Base-by-base conservation (phyloP, 495 filamentous ascomycete species). In the Tuber umbilicatum region DNA sequence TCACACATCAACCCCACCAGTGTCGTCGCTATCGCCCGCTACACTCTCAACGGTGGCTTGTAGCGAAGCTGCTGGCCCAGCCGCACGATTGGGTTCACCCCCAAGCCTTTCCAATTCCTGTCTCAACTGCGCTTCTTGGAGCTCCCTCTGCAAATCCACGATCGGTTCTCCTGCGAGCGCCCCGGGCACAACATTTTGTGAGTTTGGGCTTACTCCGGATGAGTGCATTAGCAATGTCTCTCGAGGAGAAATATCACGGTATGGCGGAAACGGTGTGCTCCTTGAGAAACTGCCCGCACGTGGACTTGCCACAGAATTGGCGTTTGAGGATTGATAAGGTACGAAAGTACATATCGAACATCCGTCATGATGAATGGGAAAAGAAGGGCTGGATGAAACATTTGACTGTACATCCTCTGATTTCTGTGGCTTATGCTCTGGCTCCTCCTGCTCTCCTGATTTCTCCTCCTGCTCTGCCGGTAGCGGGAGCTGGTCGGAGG, bases 41-140 rank as follows among this genome's bases (percentile, higher is more conserved):
- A 74, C 75, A 10, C 77, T 79, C 72, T 79, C 77, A 7, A 72
- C 77, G 7, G 77, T 79, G 16, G 77, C 64, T 45, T 60, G 45
- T 5, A 64, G 19, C 27, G 55, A 64, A 17, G 55, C 27, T 64
- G 55, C 55, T 14, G 55, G 55, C 55, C 55, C 27, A 35, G 27
- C 55, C 55, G 6, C 27, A 31, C 27, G 12, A 19, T 35, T 35
- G 6, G 55, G 27, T 35, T 5, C 14, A 5, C 55, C 55, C 14
- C 55, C 55, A 35, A 64, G 55, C 55, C 55, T 64, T 35, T 64
- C 55, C 27, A 64, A 31, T 16, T 64, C 27, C 31, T 64, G 55
- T 19, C 55, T 64, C 14, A 64, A 35, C 55, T 64, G 55, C 12
- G 55, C 55, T 35, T 64, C 55, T 10, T 10, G 27, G 55, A 64